Evolutionary conservation across 2,329 filamentous ascomycete genomes (phyloP), one percentile per base, ranked within the genome.

Genomic region (Botrytis galanthina): DNA sequence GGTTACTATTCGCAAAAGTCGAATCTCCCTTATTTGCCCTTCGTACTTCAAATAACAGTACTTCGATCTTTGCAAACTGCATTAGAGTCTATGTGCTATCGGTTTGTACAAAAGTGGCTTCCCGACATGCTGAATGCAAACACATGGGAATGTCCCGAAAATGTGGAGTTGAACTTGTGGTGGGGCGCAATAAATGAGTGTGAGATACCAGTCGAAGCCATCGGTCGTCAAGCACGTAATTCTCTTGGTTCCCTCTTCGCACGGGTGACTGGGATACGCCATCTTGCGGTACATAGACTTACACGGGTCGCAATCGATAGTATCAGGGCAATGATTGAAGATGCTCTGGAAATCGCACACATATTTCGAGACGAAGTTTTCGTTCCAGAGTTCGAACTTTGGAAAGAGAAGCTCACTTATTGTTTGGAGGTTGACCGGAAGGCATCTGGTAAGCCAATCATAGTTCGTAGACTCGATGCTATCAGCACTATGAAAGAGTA

Each of bases 101-200:
- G 73, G 9, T 76, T 76, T 18, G 75, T 73, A 20, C 26, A 75
- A 70, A 75, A 71, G 46, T 76, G 75, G 75, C 67, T 76, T 51
- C 75, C 75, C 22, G 39, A 42, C 3, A 51, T 76, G 20, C 48
- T 76, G 59, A n/a, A 64, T 20, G 61, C 16, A 8, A 74, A 73
- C 18, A 63, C 67, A 26, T 76, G 73, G 73, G 73, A 74, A n/a
- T 70, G 72, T 29, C 75, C 73, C 22, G 75, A 76, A 57, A 73
- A 73, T 35, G 68, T 73, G 18, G 75, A 76, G 67, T 57, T 76
- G 5, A 76, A 39, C n/a, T 35, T 51, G n/a, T 75, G 74, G 74
- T 74, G 74, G 73, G 61, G 35, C 32, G 57, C 51, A 35, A 42
- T 76, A 8, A 61, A 26, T 26, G 64, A 73, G 16, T 75, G 71